Base-by-base conservation (phyloP, 352 stramenopile genomes). In the Thalassiosira mediterranea region DNA sequence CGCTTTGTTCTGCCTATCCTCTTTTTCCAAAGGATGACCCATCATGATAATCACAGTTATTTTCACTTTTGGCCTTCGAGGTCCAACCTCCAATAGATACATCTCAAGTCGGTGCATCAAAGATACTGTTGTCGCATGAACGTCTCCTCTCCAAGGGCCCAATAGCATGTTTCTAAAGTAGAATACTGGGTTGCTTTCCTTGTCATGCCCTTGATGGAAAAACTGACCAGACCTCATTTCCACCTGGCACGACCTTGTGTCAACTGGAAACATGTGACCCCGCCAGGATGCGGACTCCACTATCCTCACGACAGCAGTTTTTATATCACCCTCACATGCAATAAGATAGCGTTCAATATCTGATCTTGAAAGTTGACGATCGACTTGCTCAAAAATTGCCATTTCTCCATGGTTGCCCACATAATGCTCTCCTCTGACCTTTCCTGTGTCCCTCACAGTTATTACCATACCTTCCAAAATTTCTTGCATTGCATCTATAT, bases 161-260 rank as follows among this genome's bases (percentile, higher is more conserved):
- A 69, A 26, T 19, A 78, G 78, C 51, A 84, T 79, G 19, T 82
- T 81, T 31, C 78, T 69, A 68, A 88, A 91, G 44, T 89, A 90
- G 49, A 90, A 90, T 3, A 91, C 68, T 7, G 80, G 82, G 61
- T 86, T 79, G 2, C 72, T 77, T 19, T 66, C 29, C n/a, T 65
- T 59, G 66, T 90, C 82, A 21, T 42, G 44, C 13, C 85, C 85
- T 67, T 88, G 71, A 0, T 91, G 82, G 48, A 91, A 89, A 54
- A 88, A 86, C 75, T 91, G 85, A 4, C 68, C 73, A 38, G 46
- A 86, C 60, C 81, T 64, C 13, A 91, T 40, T 58, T 91, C 85
- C 44, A 91, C 68, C 44, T 65, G 65, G 46, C 82, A 90, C n/a
- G 32, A 58, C 51, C 65, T 46, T 23, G 28, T 72, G 52, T 91